phyloP scores from a whole-genome alignment of 805 yeast species.

The Candida argentea region DNA sequence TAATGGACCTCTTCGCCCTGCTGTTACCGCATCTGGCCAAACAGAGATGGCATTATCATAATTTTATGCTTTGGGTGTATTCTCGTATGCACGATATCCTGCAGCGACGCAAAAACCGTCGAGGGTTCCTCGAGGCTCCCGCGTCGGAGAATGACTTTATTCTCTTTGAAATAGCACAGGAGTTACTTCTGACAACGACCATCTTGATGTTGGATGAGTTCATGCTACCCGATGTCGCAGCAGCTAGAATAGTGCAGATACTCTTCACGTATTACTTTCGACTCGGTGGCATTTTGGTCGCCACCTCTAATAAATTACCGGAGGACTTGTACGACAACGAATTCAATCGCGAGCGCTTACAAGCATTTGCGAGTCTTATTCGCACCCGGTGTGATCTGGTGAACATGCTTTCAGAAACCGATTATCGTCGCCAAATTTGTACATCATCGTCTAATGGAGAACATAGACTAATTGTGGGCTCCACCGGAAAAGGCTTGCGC shows the following conservation, averaged over 20 bases:
- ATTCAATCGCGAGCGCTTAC: constrained; percentile 49
- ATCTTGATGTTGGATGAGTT: constrained; percentile 61
- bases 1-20: constrained; percentile 62
- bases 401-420: constrained; percentile 51
- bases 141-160: constrained; percentile 53
- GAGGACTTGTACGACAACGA: constrained; percentile 62
- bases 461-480: constrained; percentile 17
- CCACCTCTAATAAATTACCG: constrained; percentile 65
- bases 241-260: constrained; percentile 58
- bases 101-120: constrained; percentile 29
- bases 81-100: constrained; percentile 49
- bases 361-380: constrained; percentile 45
- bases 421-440: constrained; percentile 40
- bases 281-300: constrained; percentile 65
- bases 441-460: constrained; percentile 8
- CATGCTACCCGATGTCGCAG: constrained; percentile 67
- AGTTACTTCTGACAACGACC: constrained; percentile 47
- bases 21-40: constrained; percentile 55
- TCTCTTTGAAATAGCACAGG: constrained; percentile 56
- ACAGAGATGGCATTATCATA: constrained; percentile 62
- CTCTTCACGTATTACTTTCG: constrained; percentile 61
- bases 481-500: constrained; percentile 9
- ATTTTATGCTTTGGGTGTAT: constrained; percentile 60
- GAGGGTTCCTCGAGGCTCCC: constrained; percentile 7
- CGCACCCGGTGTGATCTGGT: constrained; percentile 49